Percentiles rank a stretch among this genome's conserved stretches.
These are phyloP conservation scores for Cutaneotrichosporon dermatis DNA, from an alignment of 1,284 basidiomycete genomes.

Conservation along the genomic window DNA sequence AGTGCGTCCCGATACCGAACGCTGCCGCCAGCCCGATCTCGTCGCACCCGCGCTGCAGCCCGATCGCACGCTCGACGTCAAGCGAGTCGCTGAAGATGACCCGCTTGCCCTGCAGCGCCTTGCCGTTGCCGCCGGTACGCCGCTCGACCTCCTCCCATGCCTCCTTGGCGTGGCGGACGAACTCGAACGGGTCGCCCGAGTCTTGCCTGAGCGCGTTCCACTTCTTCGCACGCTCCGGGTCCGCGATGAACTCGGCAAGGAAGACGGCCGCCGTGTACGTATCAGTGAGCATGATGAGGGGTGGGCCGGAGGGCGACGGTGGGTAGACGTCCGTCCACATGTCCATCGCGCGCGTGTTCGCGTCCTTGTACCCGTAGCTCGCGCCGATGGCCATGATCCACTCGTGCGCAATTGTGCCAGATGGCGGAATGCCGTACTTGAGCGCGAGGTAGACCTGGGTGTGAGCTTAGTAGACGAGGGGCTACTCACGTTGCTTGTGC, in stretches of 20 bases:
- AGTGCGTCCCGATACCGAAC: conserved; percentile 85
- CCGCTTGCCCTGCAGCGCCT: conserved; percentile 58
- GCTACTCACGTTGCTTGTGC: conserved; percentile 74
- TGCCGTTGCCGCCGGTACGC: conserved; percentile 52
- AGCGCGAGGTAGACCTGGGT: conserved; percentile 75
- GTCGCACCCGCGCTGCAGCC: conserved; percentile 65
- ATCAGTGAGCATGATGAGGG: conserved; percentile 79
- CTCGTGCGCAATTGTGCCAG: conserved; percentile 89
- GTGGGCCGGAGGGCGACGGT: conserved; percentile 49
- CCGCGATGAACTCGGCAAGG: conserved; percentile 65
- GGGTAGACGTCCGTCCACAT: conserved; percentile 79
- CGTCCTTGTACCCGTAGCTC: conserved; percentile 69
- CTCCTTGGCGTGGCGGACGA: conserved; percentile 65
- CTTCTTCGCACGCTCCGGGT: conserved; percentile 59
- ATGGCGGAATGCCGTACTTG: conserved; percentile 63
- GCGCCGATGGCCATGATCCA: conserved; percentile 95
- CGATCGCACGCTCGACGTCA: conserved; percentile 64
- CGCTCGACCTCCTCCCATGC: conserved; percentile 52
- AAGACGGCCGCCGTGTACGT: conserved; percentile 84
- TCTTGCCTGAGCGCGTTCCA: conserved; percentile 89
- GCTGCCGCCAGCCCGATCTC: conserved; percentile 68
- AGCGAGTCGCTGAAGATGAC: conserved; percentile 81
- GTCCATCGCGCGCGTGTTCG: conserved; percentile 67
- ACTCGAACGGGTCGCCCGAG: conserved; percentile 77
- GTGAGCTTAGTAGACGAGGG: no score